These are phyloP conservation scores for Neurospora sp. DNA, from an alignment of 495 filamentous ascomycete species.

Conservation along the genomic window DNA sequence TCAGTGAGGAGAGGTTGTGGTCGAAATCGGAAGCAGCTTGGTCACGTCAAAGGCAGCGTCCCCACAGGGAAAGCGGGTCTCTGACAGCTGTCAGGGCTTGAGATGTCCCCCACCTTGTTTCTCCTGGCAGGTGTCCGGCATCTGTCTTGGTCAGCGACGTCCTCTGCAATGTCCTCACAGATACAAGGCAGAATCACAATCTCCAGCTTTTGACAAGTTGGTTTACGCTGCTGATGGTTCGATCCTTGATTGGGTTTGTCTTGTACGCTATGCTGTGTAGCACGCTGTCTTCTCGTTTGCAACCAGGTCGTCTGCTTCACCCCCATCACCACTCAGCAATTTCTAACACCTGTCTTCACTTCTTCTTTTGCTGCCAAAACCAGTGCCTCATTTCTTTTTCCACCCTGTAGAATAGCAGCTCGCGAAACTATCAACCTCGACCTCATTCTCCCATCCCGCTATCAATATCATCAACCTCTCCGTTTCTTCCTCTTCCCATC, in stretches of 20 bases:
- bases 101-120: not conserved
- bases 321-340: not conserved
- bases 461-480: not conserved
- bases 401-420: not conserved
- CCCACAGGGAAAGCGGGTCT: not conserved
- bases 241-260: not conserved
- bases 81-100: not conserved
- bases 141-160: not conserved
- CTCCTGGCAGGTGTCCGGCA: not conserved
- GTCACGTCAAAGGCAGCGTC: not conserved
- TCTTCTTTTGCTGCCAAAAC: not conserved
- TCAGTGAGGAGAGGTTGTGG: not conserved
- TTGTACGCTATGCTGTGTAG: conserved; percentile 6
- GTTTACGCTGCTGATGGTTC: not conserved
- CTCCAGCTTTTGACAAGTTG: not conserved
- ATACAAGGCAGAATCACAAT: not conserved
- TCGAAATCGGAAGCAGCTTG: not conserved
- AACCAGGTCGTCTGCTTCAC: not conserved
- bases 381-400: not conserved
- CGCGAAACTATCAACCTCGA: not conserved
- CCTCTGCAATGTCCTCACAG: not conserved
- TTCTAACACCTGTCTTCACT: not conserved
- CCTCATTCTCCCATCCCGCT: not conserved
- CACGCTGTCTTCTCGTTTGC: not conserved
- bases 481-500: not conserved